A percentile compares a stretch with the other conserved stretches of the same genome.
These are phyloP conservation scores for Cordyceps cateniannulata DNA, from an alignment of 2,329 filamentous ascomycete genomes.

Conservation along the genomic window DNA sequence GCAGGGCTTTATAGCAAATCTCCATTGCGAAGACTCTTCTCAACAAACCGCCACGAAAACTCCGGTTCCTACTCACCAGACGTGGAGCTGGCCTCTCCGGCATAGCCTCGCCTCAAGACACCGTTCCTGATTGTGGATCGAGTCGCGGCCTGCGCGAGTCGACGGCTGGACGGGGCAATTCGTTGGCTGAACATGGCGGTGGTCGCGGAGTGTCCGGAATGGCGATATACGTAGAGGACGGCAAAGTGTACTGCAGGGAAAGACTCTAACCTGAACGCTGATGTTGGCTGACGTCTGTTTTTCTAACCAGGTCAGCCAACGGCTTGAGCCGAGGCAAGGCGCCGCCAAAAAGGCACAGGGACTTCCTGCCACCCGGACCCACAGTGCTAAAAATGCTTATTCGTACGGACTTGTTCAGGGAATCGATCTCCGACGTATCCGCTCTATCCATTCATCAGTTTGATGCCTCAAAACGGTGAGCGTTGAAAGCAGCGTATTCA, in stretches of 20 bases:
- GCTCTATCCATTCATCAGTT: background rate
- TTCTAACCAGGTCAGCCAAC: background rate
- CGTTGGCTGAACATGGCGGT: conserved; percentile 19
- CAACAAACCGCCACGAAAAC: conserved; percentile 1
- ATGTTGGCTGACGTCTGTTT: background rate
- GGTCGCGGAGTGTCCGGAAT: background rate
- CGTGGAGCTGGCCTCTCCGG: conserved; percentile 13
- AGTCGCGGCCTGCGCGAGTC: conserved; percentile 18
- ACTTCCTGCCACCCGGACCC: conserved; percentile 4
- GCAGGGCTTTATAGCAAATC: background rate
- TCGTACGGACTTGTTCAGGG: conserved; percentile 1
- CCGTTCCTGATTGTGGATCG: conserved; percentile 11
- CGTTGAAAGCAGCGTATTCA: background rate
- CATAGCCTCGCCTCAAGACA: conserved; percentile 21
- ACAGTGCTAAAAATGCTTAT: background rate
- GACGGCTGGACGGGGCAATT: conserved; percentile 20
- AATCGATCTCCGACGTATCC: background rate
- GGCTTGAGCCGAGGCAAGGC: conserved; percentile 5
- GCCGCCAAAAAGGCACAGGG: background rate
- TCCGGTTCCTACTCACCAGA: conserved; percentile 19
- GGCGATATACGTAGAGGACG: background rate
- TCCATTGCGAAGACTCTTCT: background rate
- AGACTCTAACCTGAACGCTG: background rate
- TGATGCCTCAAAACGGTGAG: background rate
- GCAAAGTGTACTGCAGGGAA: background rate